Conservation (phyloP, 345 rosid genomes). For the Conringia planisiliqua region DNA sequence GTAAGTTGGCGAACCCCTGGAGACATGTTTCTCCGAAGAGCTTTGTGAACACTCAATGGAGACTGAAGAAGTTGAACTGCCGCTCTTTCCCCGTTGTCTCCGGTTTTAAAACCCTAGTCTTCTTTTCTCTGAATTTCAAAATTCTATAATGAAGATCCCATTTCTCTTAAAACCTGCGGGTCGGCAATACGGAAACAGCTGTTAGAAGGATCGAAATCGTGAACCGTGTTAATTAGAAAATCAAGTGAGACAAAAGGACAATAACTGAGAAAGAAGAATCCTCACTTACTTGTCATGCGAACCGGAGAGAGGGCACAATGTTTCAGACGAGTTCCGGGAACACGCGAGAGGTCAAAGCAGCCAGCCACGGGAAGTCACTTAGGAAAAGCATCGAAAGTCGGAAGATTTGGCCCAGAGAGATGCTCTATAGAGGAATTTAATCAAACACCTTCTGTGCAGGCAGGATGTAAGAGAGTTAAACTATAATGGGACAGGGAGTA, state of each 20-base stretch:
- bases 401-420: not conserved
- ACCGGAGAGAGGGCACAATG: not conserved
- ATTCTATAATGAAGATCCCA: not conserved
- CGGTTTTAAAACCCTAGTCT: conserved; percentile 10
- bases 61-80: not conserved
- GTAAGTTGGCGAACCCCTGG: conserved; percentile 66
- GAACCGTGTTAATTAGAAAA: not conserved
- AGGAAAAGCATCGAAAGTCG: not conserved
- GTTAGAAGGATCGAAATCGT: not conserved
- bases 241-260: not conserved
- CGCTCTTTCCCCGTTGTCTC: not conserved
- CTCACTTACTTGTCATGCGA: not conserved
- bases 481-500: not conserved
- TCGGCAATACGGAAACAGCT: not conserved
- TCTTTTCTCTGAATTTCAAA: not conserved
- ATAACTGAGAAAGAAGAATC: not conserved
- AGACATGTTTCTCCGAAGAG: conserved; percentile 34
- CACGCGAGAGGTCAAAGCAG: not conserved
- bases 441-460: conserved; percentile 20
- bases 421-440: conserved; percentile 13
- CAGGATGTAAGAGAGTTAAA: not conserved
- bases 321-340: not conserved
- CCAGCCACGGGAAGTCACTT: not conserved
- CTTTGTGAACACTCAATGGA: conserved; percentile 2
- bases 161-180: not conserved